Conservation (phyloP, 345 rosid genomes). For the Salix purpurea region DNA sequence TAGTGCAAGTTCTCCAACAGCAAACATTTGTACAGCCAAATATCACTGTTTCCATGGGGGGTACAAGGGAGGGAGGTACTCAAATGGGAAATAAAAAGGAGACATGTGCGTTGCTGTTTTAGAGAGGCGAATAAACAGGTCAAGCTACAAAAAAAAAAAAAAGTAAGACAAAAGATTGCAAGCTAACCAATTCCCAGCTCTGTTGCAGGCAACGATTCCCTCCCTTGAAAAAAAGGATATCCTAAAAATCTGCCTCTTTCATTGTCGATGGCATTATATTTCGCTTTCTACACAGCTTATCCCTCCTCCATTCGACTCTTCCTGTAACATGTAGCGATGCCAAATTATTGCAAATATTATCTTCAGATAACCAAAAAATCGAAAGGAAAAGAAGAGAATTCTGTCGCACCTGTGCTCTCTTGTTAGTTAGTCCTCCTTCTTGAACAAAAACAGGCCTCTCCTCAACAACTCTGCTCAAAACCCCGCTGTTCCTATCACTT, state of each 20-base stretch:
- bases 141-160: not conserved
- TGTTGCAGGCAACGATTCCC: not conserved
- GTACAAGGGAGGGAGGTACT: not conserved
- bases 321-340: slow-evolving; percentile 9
- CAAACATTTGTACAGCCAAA: slow-evolving; percentile 22
- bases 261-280: not conserved
- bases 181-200: not conserved
- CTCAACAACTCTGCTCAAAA: slow-evolving; percentile 38
- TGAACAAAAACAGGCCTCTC: slow-evolving; percentile 23
- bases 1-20: slow-evolving; percentile 3
- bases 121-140: not conserved
- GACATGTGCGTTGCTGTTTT: not conserved
- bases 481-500: slow-evolving; percentile 18
- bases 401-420: slow-evolving; percentile 23
- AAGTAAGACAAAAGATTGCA: too few species aligned
- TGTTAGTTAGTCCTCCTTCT: slow-evolving; percentile 13
- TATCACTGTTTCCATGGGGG: not conserved
- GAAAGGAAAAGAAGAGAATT: not conserved
- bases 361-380: not conserved
- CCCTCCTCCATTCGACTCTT: slow-evolving; percentile 1
- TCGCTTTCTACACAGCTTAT: not conserved
- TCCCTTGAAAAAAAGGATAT: not conserved
- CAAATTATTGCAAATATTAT: not conserved
- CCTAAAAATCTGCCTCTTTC: not conserved
- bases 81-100: not conserved